These are phyloP conservation scores for Alternaria arborescens DNA, from an alignment of 2,329 filamentous ascomycete species.

Conservation along the genomic window DNA sequence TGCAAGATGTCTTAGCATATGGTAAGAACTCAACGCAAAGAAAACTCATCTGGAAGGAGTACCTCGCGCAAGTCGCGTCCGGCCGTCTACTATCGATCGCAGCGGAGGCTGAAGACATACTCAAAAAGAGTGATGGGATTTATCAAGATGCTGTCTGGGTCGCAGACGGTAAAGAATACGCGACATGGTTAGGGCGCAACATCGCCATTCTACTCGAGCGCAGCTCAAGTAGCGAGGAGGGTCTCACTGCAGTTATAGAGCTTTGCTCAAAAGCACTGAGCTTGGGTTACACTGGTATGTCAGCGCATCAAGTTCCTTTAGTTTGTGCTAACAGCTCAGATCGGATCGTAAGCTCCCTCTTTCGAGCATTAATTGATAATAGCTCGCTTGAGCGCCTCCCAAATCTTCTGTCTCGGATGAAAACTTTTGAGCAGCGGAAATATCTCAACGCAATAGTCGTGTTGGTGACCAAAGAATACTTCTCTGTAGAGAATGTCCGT, in stretches of 20 bases:
- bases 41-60: slow-evolving; percentile 69
- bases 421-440: slow-evolving; percentile 59
- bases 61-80: slow-evolving; percentile 65
- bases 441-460: slow-evolving; percentile 49
- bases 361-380: slow-evolving; percentile 22
- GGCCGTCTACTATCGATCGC: slow-evolving; percentile 66
- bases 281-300: slow-evolving; percentile 72
- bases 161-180: slow-evolving; percentile 70
- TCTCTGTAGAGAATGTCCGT: slow-evolving; percentile 15
- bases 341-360: slow-evolving; percentile 30
- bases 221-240: slow-evolving; percentile 48
- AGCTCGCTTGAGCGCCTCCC: slow-evolving; percentile 34
- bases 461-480: slow-evolving; percentile 35
- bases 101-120: slow-evolving; percentile 66
- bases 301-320: neutral
- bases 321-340: slow-evolving; percentile 27
- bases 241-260: slow-evolving; percentile 43
- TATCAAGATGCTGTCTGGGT: slow-evolving; percentile 63
- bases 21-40: slow-evolving; percentile 55
- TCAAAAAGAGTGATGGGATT: slow-evolving; percentile 46
- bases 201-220: slow-evolving; percentile 61
- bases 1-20: slow-evolving; percentile 54
- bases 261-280: slow-evolving; percentile 68
- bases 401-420: slow-evolving; percentile 54
- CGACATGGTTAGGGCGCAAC: slow-evolving; percentile 74